A percentile compares a stretch with the other conserved stretches of the same genome.
Conservation (phyloP, 1,139 yeast species). For the Sugiyamaella sp. region DNA sequence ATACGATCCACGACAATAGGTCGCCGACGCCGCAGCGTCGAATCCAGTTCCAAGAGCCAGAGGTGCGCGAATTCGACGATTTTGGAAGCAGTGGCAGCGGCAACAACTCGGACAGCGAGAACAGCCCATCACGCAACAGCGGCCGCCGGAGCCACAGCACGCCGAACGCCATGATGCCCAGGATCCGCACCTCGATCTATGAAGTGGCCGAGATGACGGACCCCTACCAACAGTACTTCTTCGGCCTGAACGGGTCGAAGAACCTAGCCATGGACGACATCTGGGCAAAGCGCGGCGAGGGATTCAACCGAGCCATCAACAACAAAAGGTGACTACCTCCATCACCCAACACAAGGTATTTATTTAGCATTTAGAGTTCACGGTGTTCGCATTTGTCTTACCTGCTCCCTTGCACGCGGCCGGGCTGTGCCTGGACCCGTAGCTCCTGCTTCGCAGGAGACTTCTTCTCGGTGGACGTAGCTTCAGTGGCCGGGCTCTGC, state of each 20-base stretch:
- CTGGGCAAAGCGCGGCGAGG: slow-evolving; percentile 28
- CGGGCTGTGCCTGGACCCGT: too few relatives aligned
- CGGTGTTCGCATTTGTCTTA: too few relatives aligned
- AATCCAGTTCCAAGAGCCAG: slow-evolving; percentile 17
- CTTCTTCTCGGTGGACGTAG: too few relatives aligned
- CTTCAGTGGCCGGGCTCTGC: too few relatives aligned
- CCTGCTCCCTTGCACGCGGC: too few relatives aligned
- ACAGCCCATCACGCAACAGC: not conserved
- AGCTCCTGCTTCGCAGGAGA: too few relatives aligned
- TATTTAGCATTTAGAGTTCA: not conserved
- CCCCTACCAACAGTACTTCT: slow-evolving; percentile 24
- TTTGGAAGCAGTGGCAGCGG: slow-evolving; percentile 1
- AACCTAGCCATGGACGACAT: slow-evolving; percentile 22
- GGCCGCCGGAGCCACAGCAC: slow-evolving; percentile 7
- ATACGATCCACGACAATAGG: not conserved
- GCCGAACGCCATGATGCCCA: not conserved
- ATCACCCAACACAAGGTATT: not conserved
- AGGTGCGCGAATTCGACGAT: slow-evolving; percentile 14
- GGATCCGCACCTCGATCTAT: slow-evolving; percentile 16
- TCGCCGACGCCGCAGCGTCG: slow-evolving; percentile 1
- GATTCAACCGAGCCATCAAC: not conserved
- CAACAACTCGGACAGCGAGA: not conserved
- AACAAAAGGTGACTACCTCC: not conserved
- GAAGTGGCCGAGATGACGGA: slow-evolving; percentile 20
- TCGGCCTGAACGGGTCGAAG: slow-evolving; percentile 16